phyloP scores from a whole-genome alignment of 345 rosid species.

The Streptanthus diversifolius region DNA sequence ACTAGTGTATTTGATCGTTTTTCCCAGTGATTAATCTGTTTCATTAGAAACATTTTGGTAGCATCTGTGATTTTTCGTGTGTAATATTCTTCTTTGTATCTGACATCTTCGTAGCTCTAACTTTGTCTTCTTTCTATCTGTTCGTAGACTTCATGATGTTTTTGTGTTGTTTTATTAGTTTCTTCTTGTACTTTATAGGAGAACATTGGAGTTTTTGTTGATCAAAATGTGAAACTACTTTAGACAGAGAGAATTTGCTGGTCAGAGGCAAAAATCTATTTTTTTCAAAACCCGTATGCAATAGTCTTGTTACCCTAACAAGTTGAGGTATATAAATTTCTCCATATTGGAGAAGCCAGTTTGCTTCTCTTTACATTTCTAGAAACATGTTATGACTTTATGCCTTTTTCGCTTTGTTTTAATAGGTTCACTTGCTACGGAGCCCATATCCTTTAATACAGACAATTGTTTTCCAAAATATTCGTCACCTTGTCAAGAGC shows the following conservation, averaged over 20 bases:
- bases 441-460: constrained; percentile 92
- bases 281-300: constrained; percentile 75
- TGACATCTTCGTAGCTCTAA: background rate
- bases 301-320: constrained; percentile 86
- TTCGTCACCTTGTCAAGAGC: constrained; percentile 68
- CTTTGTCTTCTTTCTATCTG: background rate
- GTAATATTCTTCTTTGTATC: background rate
- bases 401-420: constrained; percentile 12
- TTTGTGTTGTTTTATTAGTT: background rate
- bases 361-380: constrained; percentile 1
- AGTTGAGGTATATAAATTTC: constrained; percentile 64
- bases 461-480: constrained; percentile 76
- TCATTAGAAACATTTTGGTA: background rate
- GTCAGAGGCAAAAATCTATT: constrained; percentile 79
- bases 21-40: background rate
- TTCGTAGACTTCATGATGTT: background rate
- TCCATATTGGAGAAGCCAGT: background rate
- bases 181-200: constrained; percentile 52
- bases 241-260: constrained; percentile 89
- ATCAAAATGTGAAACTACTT: constrained; percentile 94
- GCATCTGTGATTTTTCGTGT: constrained; percentile 2
- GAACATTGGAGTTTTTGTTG: constrained; percentile 95
- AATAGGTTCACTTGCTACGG: constrained; percentile 90
- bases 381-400: constrained; percentile 8
- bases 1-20: background rate